Evolutionary conservation across 257 asterid species (phyloP).

Genomic region (Penstemon newberryi): DNA sequence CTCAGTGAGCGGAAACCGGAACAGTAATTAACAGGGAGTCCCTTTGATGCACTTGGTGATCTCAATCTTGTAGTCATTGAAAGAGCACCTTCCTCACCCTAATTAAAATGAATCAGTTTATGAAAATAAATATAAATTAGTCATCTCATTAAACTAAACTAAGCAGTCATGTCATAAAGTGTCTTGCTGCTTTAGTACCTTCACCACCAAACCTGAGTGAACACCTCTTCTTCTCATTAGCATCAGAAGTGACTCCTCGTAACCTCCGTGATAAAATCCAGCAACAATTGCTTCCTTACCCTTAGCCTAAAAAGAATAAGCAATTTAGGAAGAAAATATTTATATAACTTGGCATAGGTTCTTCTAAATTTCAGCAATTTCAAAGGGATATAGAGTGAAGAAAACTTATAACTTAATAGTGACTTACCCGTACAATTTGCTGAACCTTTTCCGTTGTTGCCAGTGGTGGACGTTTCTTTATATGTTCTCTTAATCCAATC

Average conservation of each 20-base stretch:
- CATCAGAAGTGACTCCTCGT: slow-evolving; percentile 92
- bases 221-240: slow-evolving; percentile 97
- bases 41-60: slow-evolving; percentile 78
- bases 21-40: slow-evolving; percentile 91
- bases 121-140: slow-evolving; percentile 13
- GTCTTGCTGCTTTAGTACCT: slow-evolving; percentile 44
- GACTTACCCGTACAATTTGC: slow-evolving; percentile 83
- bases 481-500: slow-evolving; percentile 84
- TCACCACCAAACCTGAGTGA: slow-evolving; percentile 93
- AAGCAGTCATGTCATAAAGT: not conserved
- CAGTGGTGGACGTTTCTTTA: slow-evolving; percentile 97
- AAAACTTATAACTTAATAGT: not conserved
- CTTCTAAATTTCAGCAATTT: not conserved
- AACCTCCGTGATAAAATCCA: slow-evolving; percentile 94
- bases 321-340: not conserved
- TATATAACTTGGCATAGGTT: not conserved
- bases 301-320: slow-evolving; percentile 51
- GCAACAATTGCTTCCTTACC: slow-evolving; percentile 94
- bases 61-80: slow-evolving; percentile 89
- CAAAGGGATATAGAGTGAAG: not conserved
- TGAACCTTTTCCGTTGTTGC: slow-evolving; percentile 96
- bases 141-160: slow-evolving; percentile 8
- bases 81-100: slow-evolving; percentile 99
- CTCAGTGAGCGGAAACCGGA: slow-evolving; percentile 83
- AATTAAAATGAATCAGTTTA: slow-evolving; percentile 23